Evolutionary conservation across 169 alveolate genomes (phyloP).

Genomic region (Plasmodium relictum): DNA sequence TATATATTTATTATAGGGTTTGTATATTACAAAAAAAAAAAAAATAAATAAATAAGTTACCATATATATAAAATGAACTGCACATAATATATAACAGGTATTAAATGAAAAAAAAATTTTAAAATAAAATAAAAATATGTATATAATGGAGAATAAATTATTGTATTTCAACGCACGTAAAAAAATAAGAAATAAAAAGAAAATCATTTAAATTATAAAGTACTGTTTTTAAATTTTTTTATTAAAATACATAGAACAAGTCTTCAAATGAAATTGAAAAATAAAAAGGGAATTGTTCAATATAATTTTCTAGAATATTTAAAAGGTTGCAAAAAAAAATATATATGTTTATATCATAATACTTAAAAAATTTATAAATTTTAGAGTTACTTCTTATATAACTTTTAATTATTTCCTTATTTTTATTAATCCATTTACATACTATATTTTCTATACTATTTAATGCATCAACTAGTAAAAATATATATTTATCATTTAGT

Average conservation of each 20-base stretch:
- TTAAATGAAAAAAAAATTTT: too few relatives aligned
- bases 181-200: too few relatives aligned
- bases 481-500: conserved; percentile 21
- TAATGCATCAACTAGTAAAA: conserved; percentile 35
- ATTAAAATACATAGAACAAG: not conserved
- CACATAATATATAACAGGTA: not conserved
- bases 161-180: too few relatives aligned
- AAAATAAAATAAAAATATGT: too few relatives aligned
- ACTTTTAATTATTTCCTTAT: conserved; percentile 8
- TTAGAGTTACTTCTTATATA: conserved; percentile 1
- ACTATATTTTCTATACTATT: conserved; percentile 46
- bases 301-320: conserved; percentile 30
- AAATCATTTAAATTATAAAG: too few relatives aligned
- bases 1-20: not conserved
- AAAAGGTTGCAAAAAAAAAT: conserved; percentile 28
- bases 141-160: too few relatives aligned
- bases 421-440: conserved; percentile 17
- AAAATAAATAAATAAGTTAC: not conserved
- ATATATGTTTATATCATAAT: conserved; percentile 21
- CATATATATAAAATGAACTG: not conserved
- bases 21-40: not conserved
- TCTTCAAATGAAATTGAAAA: conserved; percentile 43
- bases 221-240: too few relatives aligned
- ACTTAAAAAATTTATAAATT: conserved; percentile 14
- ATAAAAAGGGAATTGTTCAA: conserved; percentile 50